Evolutionary conservation across 2,329 filamentous ascomycete species (phyloP).

Genomic region (Monosporascus sp.): DNA sequence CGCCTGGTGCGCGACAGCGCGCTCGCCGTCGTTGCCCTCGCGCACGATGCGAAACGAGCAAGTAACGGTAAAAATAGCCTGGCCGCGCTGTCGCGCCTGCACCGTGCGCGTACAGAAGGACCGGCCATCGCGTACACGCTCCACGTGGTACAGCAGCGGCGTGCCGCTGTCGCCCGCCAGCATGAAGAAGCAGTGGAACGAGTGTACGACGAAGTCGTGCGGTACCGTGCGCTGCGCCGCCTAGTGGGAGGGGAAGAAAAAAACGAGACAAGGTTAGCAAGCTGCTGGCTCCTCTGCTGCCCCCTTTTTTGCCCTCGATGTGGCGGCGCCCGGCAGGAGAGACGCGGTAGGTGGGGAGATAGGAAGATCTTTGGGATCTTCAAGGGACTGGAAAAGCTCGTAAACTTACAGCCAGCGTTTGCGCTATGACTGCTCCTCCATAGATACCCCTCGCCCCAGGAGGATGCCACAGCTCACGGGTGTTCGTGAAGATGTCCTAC

Average conservation of each 20-base stretch:
- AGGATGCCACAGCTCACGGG: conserved; percentile 86
- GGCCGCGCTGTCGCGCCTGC: conserved; percentile 85
- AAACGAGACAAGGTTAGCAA: neutral
- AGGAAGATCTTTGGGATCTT: too few relatives aligned
- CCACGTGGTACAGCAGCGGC: conserved; percentile 91
- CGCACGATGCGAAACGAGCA: conserved; percentile 84
- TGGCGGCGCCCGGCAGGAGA: too few relatives aligned
- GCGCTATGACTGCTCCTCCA: conserved; percentile 88
- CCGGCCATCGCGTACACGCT: conserved; percentile 83
- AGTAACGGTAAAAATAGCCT: conserved; percentile 92
- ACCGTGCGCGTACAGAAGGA: conserved; percentile 91
- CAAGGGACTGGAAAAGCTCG: neutral
- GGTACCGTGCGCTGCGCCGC: conserved; percentile 87
- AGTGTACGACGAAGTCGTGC: conserved; percentile 76
- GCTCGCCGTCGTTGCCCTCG: conserved; percentile 49
- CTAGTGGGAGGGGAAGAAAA: conserved; percentile 26
- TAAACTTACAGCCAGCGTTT: conserved; percentile 40
- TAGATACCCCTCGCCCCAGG: conserved; percentile 89
- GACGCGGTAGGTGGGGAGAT: too few relatives aligned
- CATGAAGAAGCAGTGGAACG: conserved; percentile 99
- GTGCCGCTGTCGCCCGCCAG: conserved; percentile 80
- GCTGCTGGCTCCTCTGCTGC: neutral
- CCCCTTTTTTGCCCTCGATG: neutral
- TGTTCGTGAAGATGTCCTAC: conserved; percentile 91
- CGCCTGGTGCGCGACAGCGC: conserved; percentile 60